Evolutionary conservation across 768 basidiomycete genomes (phyloP), one percentile per base, ranked within the genome.

Genomic region (Panaeolus cyanescens): DNA sequence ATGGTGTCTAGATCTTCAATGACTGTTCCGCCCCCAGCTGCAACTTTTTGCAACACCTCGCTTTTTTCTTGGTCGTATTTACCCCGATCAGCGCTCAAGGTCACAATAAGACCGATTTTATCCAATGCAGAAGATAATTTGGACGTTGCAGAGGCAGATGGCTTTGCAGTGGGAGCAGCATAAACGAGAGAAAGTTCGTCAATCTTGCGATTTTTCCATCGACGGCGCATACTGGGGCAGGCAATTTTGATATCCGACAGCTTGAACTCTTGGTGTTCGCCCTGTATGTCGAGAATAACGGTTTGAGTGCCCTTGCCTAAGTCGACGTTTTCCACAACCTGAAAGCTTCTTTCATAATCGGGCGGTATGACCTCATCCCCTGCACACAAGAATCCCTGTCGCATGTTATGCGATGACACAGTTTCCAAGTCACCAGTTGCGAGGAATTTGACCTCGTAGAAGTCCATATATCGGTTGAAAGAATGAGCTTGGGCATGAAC

Each of bases 1-100:
- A 91, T 71, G 30, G 74, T 76, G 12, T 79, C 72, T 80, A 90
- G 85, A 64, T 92, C 89, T 33, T 88, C 86, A 30, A 91, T 70
- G 12, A 91, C 78, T 4, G 72, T 68, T 3, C 88, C 91, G 1
- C 88, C 89, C 6, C 77, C 72, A 6, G 69, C 70, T 64, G 75
- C 80, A 65, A 91, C 84, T 3, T 73, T 72, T 8, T 62, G 67
- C 64, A 79, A 72, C 20, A 85, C 68, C 4, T 65, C 68, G 3
- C 80, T 79, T 65, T 81, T 86, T 34, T 79, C 77, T 64, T 72
- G 74, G 32, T 74, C 72, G 67, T 68, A 71, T 22, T 80, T 72
- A 1, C 70, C 70, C 54, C 75, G 74, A 37, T 71, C 73, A 2
- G 75, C 71, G 40, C 73, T 76, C 55, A 86, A 70, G 2, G 89